phyloP scores from a whole-genome alignment of 2,329 filamentous ascomycete species.

The Penicillium digitatum region DNA sequence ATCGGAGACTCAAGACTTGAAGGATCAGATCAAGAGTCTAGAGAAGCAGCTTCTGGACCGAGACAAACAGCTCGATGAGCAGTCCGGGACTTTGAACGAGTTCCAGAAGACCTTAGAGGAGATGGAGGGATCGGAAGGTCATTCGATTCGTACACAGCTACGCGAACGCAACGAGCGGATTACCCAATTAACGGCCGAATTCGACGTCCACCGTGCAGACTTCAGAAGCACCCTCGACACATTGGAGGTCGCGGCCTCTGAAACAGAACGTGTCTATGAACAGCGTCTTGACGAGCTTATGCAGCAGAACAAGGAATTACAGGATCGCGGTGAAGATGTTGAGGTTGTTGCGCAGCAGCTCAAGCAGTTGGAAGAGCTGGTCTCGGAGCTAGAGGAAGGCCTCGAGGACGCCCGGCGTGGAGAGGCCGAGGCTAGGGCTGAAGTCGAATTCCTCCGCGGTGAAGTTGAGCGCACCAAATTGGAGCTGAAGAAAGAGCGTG shows the following conservation, averaged over 20 bases:
- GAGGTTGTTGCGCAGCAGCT: slow-evolving; percentile 86
- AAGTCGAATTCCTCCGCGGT: slow-evolving; percentile 90
- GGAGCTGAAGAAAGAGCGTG: slow-evolving; percentile 81
- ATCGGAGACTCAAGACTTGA: slow-evolving; percentile 44
- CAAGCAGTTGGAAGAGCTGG: slow-evolving; percentile 91
- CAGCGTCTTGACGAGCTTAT: slow-evolving; percentile 57
- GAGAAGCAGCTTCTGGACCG: slow-evolving; percentile 73
- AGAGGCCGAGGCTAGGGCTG: slow-evolving; percentile 89
- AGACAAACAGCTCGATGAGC: slow-evolving; percentile 83
- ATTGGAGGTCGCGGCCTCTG: slow-evolving; percentile 87
- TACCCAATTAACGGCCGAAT: slow-evolving; percentile 84
- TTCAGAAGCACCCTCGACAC: slow-evolving; percentile 97
- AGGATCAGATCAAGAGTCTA: slow-evolving; percentile 70
- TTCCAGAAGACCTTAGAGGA: slow-evolving; percentile 89
- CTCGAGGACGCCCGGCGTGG: slow-evolving; percentile 90
- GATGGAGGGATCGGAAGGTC: slow-evolving; percentile 70
- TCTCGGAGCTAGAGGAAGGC: slow-evolving; percentile 94
- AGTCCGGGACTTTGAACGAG: slow-evolving; percentile 74
- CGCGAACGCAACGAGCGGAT: slow-evolving; percentile 98
- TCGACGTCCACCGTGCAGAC: slow-evolving; percentile 89
- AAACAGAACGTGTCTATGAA: slow-evolving; percentile 93
- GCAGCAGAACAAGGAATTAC: slow-evolving; percentile 75
- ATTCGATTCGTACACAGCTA: slow-evolving; percentile 74
- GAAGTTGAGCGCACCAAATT: slow-evolving; percentile 89
- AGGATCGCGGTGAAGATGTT: slow-evolving; percentile 81